phyloP scores from a whole-genome alignment of 2,329 filamentous ascomycete species.

The Aspergillus candidus region DNA sequence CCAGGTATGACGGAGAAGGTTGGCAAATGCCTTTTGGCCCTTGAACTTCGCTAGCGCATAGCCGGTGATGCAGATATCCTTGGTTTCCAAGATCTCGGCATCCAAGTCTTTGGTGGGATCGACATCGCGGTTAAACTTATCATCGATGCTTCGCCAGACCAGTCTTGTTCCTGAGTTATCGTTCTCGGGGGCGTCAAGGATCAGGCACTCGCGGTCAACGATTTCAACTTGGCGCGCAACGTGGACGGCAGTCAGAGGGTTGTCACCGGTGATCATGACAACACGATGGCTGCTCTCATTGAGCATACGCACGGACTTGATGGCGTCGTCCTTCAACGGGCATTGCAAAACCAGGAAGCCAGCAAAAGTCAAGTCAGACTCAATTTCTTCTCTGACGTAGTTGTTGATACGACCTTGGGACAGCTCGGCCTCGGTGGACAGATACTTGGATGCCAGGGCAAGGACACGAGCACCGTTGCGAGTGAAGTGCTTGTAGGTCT shows the following conservation, averaged over 20 bases:
- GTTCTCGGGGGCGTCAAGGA: slow-evolving; percentile 89
- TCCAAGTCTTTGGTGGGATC: slow-evolving; percentile 78
- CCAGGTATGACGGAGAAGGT: slow-evolving; percentile 84
- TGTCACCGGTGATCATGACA: slow-evolving; percentile 99
- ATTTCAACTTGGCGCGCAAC: slow-evolving; percentile 95
- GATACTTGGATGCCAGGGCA: slow-evolving; percentile 87
- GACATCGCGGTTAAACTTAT: slow-evolving; percentile 77
- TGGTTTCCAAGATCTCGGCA: slow-evolving; percentile 68
- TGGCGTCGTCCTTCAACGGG: slow-evolving; percentile 91
- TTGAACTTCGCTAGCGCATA: slow-evolving; percentile 89
- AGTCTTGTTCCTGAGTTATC: slow-evolving; percentile 73
- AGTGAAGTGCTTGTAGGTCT: slow-evolving; percentile 97
- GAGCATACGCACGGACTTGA: slow-evolving; percentile 89
- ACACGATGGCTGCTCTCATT: slow-evolving; percentile 98
- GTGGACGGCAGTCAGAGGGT: slow-evolving; percentile 91
- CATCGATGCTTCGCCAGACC: slow-evolving; percentile 92
- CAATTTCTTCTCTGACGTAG: slow-evolving; percentile 86
- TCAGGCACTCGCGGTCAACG: slow-evolving; percentile 89
- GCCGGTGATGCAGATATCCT: slow-evolving; percentile 93
- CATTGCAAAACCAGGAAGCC: slow-evolving; percentile 95
- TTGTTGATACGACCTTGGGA: slow-evolving; percentile 84
- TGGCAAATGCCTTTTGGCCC: slow-evolving; percentile 66
- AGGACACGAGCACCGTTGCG: slow-evolving; percentile 91
- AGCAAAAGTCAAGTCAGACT: slow-evolving; percentile 77
- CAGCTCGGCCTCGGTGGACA: slow-evolving; percentile 74